Evolutionary conservation across 257 asterid genomes (phyloP).

Genomic region (Anisodus tanguticus): DNA sequence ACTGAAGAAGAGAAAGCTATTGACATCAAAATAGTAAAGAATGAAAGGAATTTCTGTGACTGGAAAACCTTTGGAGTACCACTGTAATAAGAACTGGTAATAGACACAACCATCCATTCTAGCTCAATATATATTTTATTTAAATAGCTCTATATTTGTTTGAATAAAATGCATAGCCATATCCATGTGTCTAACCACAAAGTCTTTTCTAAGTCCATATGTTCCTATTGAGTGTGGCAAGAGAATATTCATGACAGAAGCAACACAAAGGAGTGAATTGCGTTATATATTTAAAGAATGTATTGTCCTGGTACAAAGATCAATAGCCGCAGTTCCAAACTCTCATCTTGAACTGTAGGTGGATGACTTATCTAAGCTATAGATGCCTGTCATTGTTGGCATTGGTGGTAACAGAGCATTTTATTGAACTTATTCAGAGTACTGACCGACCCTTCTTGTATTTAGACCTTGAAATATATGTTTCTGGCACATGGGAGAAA

Average conservation of each 20-base stretch:
- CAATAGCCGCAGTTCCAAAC: not conserved
- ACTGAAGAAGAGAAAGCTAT: too few relatives aligned
- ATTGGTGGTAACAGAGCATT: not conserved
- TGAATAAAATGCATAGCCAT: not conserved
- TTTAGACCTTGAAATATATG: not conserved
- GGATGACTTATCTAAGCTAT: not conserved
- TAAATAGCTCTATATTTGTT: not conserved
- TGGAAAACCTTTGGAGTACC: not conserved
- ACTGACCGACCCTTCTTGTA: not conserved
- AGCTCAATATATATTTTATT: not conserved
- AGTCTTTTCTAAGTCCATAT: not conserved
- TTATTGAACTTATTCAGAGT: constrained; percentile 10
- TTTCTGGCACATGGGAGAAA: not conserved
- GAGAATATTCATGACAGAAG: constrained; percentile 6
- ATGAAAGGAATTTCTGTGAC: not conserved
- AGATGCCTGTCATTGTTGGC: not conserved
- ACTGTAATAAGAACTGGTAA: not conserved
- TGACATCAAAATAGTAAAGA: too few relatives aligned
- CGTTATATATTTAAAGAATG: not conserved
- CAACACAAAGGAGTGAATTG: not conserved
- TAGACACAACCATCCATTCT: not conserved
- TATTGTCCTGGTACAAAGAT: not conserved
- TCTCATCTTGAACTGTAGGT: not conserved
- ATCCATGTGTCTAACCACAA: not conserved
- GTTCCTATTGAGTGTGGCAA: not conserved